Conservation (phyloP, 2,329 filamentous ascomycete genomes). For the Fusarium nanum region DNA sequence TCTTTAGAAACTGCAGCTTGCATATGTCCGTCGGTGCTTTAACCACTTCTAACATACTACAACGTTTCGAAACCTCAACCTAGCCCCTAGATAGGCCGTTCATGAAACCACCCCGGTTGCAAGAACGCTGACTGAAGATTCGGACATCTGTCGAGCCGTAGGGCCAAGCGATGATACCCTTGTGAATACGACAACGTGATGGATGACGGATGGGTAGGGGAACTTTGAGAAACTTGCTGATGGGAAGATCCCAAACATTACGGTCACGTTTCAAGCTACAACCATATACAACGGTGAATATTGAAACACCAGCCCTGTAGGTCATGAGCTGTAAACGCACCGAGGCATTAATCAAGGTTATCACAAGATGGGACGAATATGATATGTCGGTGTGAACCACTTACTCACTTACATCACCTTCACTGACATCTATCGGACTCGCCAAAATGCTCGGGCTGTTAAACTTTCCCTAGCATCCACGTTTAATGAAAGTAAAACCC, state of each 20-base stretch:
- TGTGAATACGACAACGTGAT: slow-evolving; percentile 7
- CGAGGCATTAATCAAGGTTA: slow-evolving; percentile 10
- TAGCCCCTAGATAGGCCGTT: neutral
- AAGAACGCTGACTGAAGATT: slow-evolving; percentile 22
- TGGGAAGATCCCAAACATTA: slow-evolving; percentile 33
- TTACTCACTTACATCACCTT: slow-evolving; percentile 4
- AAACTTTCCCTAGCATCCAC: neutral
- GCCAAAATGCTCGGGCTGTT: neutral
- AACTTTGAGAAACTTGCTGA: slow-evolving; percentile 19
- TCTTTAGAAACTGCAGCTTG: neutral
- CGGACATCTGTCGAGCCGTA: slow-evolving; percentile 29
- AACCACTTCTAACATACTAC: slow-evolving; percentile 20
- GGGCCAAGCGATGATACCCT: slow-evolving; percentile 38
- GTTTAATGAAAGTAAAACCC: slow-evolving; percentile 24
- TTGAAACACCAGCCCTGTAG: slow-evolving; percentile 33
- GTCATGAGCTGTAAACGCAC: slow-evolving; percentile 5
- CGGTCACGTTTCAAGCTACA: slow-evolving; percentile 32
- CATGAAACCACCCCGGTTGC: slow-evolving; percentile 5
- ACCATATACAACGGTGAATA: slow-evolving; percentile 33
- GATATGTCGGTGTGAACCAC: neutral
- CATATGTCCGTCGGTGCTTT: slow-evolving; percentile 17
- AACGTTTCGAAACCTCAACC: slow-evolving; percentile 32
- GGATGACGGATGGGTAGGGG: slow-evolving; percentile 2
- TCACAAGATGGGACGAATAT: slow-evolving; percentile 9
- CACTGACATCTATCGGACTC: neutral